A percentile compares a stretch with the other conserved stretches of the same genome.
phyloP scores from a whole-genome alignment of 2,329 filamentous ascomycete species.

The Fusarium brachygibbosum region DNA sequence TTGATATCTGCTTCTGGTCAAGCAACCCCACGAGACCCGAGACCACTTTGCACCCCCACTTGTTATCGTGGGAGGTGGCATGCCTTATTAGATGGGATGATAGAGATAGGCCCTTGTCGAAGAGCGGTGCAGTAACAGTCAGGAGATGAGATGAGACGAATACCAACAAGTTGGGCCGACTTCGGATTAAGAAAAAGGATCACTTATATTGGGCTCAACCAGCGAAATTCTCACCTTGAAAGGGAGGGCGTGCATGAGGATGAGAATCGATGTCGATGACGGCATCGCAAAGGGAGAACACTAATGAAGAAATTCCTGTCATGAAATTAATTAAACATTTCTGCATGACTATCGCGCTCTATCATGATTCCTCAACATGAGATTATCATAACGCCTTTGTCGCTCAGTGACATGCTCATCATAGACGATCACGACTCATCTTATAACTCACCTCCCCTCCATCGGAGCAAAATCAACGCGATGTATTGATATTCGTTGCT shows the following conservation, averaged over 20 bases:
- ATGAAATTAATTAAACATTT: constrained; percentile 3
- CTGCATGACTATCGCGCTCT: not conserved
- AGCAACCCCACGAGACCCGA: constrained; percentile 21
- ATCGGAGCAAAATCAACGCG: not conserved
- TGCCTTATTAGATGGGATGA: constrained; percentile 29
- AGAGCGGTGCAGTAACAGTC: constrained; percentile 11
- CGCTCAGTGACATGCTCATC: constrained; percentile 20
- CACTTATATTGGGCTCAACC: constrained; percentile 8
- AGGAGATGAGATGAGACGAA: constrained; percentile 18
- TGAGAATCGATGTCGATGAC: constrained; percentile 26
- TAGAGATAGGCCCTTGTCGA: constrained; percentile 12
- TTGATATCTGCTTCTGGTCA: not conserved
- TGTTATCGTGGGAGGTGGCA: constrained; percentile 26
- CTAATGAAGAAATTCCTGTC: constrained; percentile 8
- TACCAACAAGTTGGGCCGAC: constrained; percentile 5
- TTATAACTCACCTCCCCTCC: not conserved
- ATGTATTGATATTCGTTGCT: not conserved
- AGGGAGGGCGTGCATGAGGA: constrained; percentile 16
- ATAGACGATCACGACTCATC: constrained; percentile 2
- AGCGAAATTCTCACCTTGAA: not conserved
- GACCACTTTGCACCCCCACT: constrained; percentile 31
- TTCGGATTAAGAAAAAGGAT: constrained; percentile 9
- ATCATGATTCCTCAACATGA: constrained; percentile 21
- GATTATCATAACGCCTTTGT: constrained; percentile 16
- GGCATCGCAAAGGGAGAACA: constrained; percentile 12